phyloP scores from a whole-genome alignment of 345 rosid genomes.

The Ceriops decandra region DNA sequence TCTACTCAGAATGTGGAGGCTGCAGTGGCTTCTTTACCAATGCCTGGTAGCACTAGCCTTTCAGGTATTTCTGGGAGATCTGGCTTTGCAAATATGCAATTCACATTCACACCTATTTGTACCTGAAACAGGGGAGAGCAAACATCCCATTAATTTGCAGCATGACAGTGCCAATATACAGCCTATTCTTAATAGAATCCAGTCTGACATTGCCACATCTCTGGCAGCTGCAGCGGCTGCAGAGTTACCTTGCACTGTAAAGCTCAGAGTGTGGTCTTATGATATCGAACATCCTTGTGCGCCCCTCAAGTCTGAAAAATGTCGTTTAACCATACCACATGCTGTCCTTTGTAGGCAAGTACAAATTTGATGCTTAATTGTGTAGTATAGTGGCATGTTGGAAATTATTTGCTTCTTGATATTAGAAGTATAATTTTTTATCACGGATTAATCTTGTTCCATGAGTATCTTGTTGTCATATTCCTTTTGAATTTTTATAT shows the following conservation, averaged over 20 bases:
- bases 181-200: slow-evolving; percentile 56
- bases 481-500: slow-evolving; percentile 1
- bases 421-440: neutral
- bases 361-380: neutral
- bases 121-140: slow-evolving; percentile 42
- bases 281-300: slow-evolving; percentile 69
- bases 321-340: slow-evolving; percentile 72
- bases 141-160: slow-evolving; percentile 26
- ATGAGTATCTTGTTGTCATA: neutral
- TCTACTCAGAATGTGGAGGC: slow-evolving; percentile 47
- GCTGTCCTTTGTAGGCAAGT: slow-evolving; percentile 95
- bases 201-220: slow-evolving; percentile 71
- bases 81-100: slow-evolving; percentile 32
- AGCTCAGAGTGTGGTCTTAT: slow-evolving; percentile 83
- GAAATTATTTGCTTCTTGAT: neutral
- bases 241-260: slow-evolving; percentile 94
- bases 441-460: neutral
- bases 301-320: slow-evolving; percentile 53
- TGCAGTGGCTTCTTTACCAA: slow-evolving; percentile 42
- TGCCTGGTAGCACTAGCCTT: slow-evolving; percentile 46
- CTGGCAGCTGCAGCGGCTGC: slow-evolving; percentile 77
- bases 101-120: slow-evolving; percentile 41
- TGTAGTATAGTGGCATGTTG: neutral
- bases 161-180: slow-evolving; percentile 43
- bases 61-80: slow-evolving; percentile 50